Evolutionary conservation across 306 rosid species (phyloP), one percentile per base, ranked within the genome.

Genomic region (Arachis stenosperma): DNA sequence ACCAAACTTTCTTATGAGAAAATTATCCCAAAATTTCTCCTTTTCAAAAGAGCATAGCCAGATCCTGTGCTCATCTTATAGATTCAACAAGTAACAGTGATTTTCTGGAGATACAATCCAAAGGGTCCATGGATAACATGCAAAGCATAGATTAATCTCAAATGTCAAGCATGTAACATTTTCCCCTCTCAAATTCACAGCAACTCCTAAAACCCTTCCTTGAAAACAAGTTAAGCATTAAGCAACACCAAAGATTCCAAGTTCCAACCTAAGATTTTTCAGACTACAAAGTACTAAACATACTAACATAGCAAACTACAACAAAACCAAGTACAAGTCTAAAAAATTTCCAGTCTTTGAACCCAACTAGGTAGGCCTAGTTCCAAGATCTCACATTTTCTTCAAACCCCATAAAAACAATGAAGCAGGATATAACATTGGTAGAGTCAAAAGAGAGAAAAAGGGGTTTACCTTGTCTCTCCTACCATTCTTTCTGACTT

Each of bases 391-490:
- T 77, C 72, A 66, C 74, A 79, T 44, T 79, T 53, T n/a, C 15
- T 1, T 15, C 52, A 69, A 74, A 27, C 8, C 60, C 30, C 10
- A 40, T 6, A 55, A 46, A 8, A 50, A 5, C 15, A 55, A 6
- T 50, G 13, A 66, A 29, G 46, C 27, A 48, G 37, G 14, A 6
- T 13, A 48, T 55, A 5, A 46, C 43, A 58, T 14, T 40, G 33
- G 12, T 6, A 2, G 66, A 65, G 65, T 65, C 65, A 74, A 53
- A 41, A 47, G 6, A 39, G 30, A 4, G 69, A 70, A 52, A 7
- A 33, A 33, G 37, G 3, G 37, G 37, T 13, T 78, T 84, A 89
- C 97, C 95, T 91, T 87, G 70, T 90, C 93, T 75, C 56, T 88
- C 71, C 58, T 81, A 44, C 98, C 98, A 73, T 71, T 79, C 70